phyloP scores from a whole-genome alignment of 352 stramenopile species.

The Phytopythium sindhum region DNA sequence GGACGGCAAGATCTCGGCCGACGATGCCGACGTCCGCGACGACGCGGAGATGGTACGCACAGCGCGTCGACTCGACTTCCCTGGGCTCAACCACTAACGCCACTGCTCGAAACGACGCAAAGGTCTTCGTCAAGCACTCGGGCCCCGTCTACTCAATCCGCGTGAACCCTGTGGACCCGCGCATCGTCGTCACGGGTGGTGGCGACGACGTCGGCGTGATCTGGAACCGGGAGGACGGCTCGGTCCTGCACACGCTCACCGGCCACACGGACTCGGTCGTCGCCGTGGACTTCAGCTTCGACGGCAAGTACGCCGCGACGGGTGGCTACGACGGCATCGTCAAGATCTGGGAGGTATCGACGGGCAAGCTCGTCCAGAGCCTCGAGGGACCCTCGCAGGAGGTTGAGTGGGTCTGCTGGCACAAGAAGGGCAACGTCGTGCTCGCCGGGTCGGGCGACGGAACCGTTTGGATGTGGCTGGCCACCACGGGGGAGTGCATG shows the following conservation, averaged over 20 bases:
- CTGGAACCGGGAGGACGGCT: conserved; percentile 83
- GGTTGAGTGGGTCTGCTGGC: conserved; percentile 90
- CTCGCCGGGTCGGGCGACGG: conserved; percentile 85
- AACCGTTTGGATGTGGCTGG: conserved; percentile 93
- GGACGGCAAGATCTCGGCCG: conserved; percentile 56
- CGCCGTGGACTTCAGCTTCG: conserved; percentile 82
- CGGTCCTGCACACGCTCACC: conserved; percentile 69
- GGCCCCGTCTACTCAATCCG: conserved; percentile 80
- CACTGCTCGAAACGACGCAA: neutral
- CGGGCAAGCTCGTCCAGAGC: conserved; percentile 73
- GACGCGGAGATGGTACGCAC: conserved; percentile 58
- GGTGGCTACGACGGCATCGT: conserved; percentile 84
- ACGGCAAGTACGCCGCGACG: conserved; percentile 85
- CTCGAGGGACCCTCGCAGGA: conserved; percentile 88
- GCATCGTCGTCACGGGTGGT: conserved; percentile 79
- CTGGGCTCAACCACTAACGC: neutral
- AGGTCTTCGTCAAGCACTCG: conserved; percentile 79
- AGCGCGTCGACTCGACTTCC: too few species aligned
- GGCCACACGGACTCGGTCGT: conserved; percentile 85
- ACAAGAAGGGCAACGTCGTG: conserved; percentile 90
- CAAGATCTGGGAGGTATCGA: conserved; percentile 88
- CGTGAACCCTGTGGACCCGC: conserved; percentile 75
- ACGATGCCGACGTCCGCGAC: conserved; percentile 71
- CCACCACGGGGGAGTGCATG: conserved; percentile 95
- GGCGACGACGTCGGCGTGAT: conserved; percentile 84